phyloP scores from a whole-genome alignment of 352 stramenopile species.

The Globisporangium paroecandrum region DNA sequence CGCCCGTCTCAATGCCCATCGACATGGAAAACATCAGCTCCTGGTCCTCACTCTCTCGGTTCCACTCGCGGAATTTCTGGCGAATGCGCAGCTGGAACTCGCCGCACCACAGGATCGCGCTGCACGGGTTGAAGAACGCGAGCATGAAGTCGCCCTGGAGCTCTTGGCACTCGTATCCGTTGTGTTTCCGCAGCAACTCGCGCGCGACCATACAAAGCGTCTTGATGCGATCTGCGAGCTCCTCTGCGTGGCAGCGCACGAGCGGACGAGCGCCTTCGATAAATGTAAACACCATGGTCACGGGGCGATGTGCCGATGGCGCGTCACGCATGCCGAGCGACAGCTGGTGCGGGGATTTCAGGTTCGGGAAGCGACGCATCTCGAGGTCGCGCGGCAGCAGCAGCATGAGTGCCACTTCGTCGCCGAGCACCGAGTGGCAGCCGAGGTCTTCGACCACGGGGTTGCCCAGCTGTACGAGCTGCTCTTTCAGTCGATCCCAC shows the following conservation, averaged over 20 bases:
- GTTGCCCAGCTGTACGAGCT: slow-evolving; percentile 84
- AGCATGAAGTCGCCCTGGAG: slow-evolving; percentile 88
- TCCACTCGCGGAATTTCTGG: slow-evolving; percentile 76
- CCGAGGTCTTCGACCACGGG: slow-evolving; percentile 85
- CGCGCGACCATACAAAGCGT: slow-evolving; percentile 75
- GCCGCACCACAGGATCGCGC: slow-evolving; percentile 81
- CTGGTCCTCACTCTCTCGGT: slow-evolving; percentile 67
- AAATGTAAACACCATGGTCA: slow-evolving; percentile 90
- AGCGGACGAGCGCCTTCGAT: slow-evolving; percentile 82
- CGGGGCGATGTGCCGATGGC: slow-evolving; percentile 65
- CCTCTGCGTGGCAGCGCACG: slow-evolving; percentile 78
- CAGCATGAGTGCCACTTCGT: slow-evolving; percentile 80
- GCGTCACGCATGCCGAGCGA: slow-evolving; percentile 80
- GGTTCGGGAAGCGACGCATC: slow-evolving; percentile 58
- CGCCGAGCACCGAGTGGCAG: slow-evolving; percentile 62
- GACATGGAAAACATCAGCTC: slow-evolving; percentile 86
- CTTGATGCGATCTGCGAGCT: slow-evolving; percentile 83
- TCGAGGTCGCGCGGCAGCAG: slow-evolving; percentile 78
- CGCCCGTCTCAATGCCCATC: slow-evolving; percentile 81
- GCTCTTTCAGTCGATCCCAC: slow-evolving; percentile 84
- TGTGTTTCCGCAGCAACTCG: slow-evolving; percentile 71
- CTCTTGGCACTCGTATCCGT: slow-evolving; percentile 88
- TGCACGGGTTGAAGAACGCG: slow-evolving; percentile 81
- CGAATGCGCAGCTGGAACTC: slow-evolving; percentile 81
- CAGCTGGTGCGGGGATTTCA: slow-evolving; percentile 73